Base-by-base conservation (phyloP, 2,329 filamentous ascomycete genomes). In the Phoma herbarum region DNA sequence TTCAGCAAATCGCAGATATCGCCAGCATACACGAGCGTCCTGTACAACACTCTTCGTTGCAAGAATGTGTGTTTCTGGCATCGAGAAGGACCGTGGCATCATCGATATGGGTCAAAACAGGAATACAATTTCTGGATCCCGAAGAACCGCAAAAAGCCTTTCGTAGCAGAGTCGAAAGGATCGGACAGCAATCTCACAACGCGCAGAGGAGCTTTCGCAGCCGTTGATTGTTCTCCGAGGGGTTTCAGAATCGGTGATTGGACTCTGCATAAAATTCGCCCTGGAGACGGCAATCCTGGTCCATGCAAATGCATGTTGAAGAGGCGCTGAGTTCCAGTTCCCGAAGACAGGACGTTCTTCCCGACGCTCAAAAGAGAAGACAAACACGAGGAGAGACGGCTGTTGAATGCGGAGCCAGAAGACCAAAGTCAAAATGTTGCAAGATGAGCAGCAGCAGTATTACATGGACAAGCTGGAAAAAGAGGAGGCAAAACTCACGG, bases 1-100 rank as follows among this genome's bases (percentile, higher is more conserved):
- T 29, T 49, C 4, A 28, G 12, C n/a, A 12, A 43, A 35, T 55
- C 44, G 4, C 52, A 44, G 6, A 37, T 55, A 8, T 49, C 52
- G 8, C 37, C n/a, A 28, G 8, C 11, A 1, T 49, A 55, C 8
- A 16, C 45, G 2, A n/a, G 11, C 4, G 47, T 45, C 5, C 37
- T 49, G 6, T n/a, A 22, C 18, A 55, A 44, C 14, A 18, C 42
- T 3, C 5, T 44, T n/a, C 20, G n/a, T 10, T n/a, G 35, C 18
- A 12, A 18, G 35, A 39, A 18, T 20, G 35, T 39, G 18, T n/a
- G 4, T 12, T 12, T 11, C 11, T 33, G 29, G 29, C 29, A 33
- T 16, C 29, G 29, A 33, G 10, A 14, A 33, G 29, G 12, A 20
- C n/a, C 11, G n/a, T 39, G 35, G 35, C 18, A 20, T 39, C 16